Percentiles rank a stretch among this genome's conserved stretches.
These are phyloP conservation scores for Yarrowia divulgata DNA, from an alignment of 805 yeast species.

Conservation along the genomic window DNA sequence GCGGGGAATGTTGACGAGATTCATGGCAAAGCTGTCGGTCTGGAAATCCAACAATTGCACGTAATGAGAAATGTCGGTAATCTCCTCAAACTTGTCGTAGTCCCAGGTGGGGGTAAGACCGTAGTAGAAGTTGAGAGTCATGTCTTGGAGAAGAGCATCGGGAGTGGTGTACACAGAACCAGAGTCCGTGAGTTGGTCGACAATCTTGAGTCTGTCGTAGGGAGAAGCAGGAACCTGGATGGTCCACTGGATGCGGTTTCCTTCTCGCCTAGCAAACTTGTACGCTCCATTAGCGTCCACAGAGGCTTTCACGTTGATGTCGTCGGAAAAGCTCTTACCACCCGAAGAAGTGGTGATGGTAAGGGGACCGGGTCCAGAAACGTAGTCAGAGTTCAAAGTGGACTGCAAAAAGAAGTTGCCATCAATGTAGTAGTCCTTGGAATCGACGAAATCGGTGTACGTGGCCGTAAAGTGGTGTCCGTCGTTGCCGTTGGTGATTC, in stretches of 20 bases:
- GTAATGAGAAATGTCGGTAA: neutral
- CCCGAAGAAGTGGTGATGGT: neutral
- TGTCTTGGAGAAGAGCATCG: constrained; percentile 10
- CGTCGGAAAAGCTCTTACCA: neutral
- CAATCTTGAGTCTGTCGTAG: neutral
- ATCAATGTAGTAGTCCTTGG: constrained; percentile 26
- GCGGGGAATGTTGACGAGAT: constrained; percentile 10
- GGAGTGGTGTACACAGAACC: neutral
- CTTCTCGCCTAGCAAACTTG: constrained; percentile 1
- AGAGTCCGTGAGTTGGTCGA: neutral
- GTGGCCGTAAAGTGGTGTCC: constrained; percentile 28
- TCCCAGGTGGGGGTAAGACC: constrained; percentile 14
- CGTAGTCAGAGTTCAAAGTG: neutral
- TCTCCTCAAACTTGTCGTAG: neutral
- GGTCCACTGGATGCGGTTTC: constrained; percentile 14
- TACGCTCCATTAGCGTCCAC: neutral
- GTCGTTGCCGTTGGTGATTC: constrained; percentile 27
- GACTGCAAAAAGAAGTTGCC: constrained; percentile 18
- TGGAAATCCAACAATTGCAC: constrained; percentile 2
- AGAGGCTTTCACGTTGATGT: neutral
- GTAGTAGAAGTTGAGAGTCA: constrained; percentile 3
- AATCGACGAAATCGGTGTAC: constrained; percentile 27
- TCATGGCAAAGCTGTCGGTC: neutral
- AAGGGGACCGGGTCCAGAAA: neutral
- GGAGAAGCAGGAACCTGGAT: constrained; percentile 28